Evolutionary conservation across 306 rosid genomes (phyloP).

Genomic region (Phaseolus lunatus): DNA sequence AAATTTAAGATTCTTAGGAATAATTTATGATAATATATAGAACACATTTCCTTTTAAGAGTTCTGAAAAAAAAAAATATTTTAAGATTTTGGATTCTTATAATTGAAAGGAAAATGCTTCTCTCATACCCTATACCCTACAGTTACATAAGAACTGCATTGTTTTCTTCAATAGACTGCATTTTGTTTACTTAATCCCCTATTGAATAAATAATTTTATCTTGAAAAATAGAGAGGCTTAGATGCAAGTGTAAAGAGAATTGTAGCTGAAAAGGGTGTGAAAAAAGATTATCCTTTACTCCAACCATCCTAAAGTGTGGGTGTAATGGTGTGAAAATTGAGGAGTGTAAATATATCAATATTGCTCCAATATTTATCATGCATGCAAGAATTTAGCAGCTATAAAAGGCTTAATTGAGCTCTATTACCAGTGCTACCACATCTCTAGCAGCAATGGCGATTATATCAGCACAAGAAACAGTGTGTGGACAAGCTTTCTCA

Average conservation of each 20-base stretch:
- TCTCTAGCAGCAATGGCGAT: conserved; percentile 79
- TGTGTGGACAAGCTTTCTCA: conserved; percentile 70
- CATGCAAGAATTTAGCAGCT: background rate
- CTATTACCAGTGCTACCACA: conserved; percentile 60
- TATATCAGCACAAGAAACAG: conserved; percentile 80
- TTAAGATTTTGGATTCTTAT: background rate
- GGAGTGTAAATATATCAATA: too few relatives aligned
- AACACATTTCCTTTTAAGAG: too few relatives aligned
- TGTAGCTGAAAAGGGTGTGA: background rate
- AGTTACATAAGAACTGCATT: background rate
- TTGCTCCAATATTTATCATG: background rate
- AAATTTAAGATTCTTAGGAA: background rate
- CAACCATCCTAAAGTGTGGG: background rate
- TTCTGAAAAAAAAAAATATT: too few relatives aligned
- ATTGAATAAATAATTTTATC: too few relatives aligned
- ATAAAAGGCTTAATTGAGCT: background rate
- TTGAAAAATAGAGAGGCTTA: too few relatives aligned
- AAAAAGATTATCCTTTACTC: too few relatives aligned
- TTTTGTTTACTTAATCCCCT: background rate
- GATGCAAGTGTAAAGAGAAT: background rate
- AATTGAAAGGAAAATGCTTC: background rate
- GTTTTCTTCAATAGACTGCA: background rate
- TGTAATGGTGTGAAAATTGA: background rate
- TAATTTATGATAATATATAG: too few relatives aligned
- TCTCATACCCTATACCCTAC: background rate